A percentile compares a stretch with the other conserved stretches of the same genome.
These are phyloP conservation scores for Volvox africanus DNA, from an alignment of 139 green algal species.

Conservation along the genomic window DNA sequence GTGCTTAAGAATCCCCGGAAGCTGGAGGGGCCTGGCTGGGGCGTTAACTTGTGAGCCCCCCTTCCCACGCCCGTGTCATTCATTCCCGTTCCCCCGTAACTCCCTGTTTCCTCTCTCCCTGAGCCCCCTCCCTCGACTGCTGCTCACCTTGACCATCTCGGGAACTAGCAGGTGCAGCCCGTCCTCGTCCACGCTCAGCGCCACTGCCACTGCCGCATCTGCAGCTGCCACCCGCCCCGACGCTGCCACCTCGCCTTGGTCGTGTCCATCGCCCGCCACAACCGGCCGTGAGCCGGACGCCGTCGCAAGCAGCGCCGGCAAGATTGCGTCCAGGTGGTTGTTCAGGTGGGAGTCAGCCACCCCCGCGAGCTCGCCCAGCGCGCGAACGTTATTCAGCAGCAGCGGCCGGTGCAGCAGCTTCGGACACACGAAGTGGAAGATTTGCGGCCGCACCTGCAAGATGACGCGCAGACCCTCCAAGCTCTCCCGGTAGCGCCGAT, in stretches of 20 bases:
- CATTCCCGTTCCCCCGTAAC: neutral
- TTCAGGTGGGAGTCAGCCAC: conserved; percentile 70
- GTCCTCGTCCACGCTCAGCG: conserved; percentile 74
- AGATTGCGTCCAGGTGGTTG: conserved; percentile 74
- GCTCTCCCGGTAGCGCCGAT: conserved; percentile 65
- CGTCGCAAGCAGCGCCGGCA: conserved; percentile 81
- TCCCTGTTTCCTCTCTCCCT: no score
- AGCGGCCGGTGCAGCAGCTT: conserved; percentile 80
- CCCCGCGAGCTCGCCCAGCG: conserved; percentile 41
- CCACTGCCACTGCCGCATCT: conserved; percentile 38
- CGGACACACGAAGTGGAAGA: conserved; percentile 84
- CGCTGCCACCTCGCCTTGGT: conserved; percentile 20
- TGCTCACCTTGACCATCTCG: conserved; percentile 71
- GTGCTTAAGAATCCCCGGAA: no score
- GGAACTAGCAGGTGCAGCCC: conserved; percentile 81
- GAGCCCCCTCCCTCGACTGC: neutral
- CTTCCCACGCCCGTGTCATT: neutral
- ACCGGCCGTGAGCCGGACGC: conserved; percentile 12
- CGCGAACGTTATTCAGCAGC: conserved; percentile 45
- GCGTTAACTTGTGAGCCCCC: neutral
- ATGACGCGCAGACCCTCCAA: conserved; percentile 92
- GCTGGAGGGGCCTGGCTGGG: no score
- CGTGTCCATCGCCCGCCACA: neutral
- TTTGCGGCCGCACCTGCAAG: conserved; percentile 70
- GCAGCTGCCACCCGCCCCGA: conserved; percentile 12